Evolutionary conservation across 2,329 filamentous ascomycete genomes (phyloP), one percentile per base, ranked within the genome.

Genomic region (Cladophialophora chaetospira): DNA sequence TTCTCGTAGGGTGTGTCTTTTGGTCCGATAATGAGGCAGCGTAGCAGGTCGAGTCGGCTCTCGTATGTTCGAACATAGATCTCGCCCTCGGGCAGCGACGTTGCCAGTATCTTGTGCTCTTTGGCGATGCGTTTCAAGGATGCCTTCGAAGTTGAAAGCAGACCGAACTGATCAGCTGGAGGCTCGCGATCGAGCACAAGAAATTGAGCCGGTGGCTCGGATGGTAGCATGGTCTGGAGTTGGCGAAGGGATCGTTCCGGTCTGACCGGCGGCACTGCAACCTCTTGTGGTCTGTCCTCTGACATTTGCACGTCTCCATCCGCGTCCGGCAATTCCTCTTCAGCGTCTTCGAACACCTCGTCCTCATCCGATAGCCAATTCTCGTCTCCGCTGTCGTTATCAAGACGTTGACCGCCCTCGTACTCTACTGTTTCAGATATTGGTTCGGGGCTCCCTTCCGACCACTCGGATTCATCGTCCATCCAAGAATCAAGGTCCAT

Each of bases 51-150:
- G 40, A 85, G 75, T 19, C 82, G 75, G 2, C 77, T 77, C 58
- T 85, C 82, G 79, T 82, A 86, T 1, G 80, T 79, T 29, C 83
- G 77, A 2, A 85, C 79, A 63, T 79, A 84, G 44, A 86, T 82
- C 43, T 65, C 55, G 2, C 77, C 78, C 2, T 75, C 69, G 0
- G 83, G 83, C 2, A 86, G 72, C 0, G 81, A 79, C 10, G 69
- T 72, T 10, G 73, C 70, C 0, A 86, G 73, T n/a, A 85, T 84
- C 50, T 77, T 75, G 67, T 84, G 81, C 64, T 86, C 83, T 65
- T 82, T 83, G 13, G 71, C 71, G 17, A 83, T 77, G 36, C 81
- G 77, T 53, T 81, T 80, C 60, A 80, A 65, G 56, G 38, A 60
- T 55, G 25, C 11, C 42, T 31, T n/a, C 43, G 54, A 35, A 67